Base-by-base conservation (phyloP, 2,329 filamentous ascomycete species). In the Lachnellula cervina region DNA sequence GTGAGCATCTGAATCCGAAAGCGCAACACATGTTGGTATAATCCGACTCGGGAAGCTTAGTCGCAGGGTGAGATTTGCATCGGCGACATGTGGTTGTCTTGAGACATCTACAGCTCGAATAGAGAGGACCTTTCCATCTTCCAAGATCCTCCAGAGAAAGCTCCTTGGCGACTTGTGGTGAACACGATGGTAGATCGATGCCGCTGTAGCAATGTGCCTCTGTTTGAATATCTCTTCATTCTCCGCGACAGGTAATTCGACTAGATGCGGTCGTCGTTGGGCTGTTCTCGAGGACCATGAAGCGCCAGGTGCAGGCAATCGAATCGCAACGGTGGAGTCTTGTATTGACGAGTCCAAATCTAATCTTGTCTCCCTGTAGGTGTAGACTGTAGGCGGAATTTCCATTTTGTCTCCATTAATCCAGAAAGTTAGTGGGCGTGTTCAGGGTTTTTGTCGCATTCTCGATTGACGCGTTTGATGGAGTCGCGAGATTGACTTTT, bases 111-210 rank as follows among this genome's bases (percentile, higher is more conserved):
- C 84, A 42, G 84, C 86, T 68, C 90, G 88, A 50, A 99, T 79
- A 73, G 94, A 93, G 64, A 99, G 78, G 59, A 90, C 78, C 63
- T 82, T 88, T 67, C 85, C 84, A 66, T 90, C 84, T 67, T 96
- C 88, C 58, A 97, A 75, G 40, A 97, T 80, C 64, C 93, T 84
- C 94, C 94, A 99, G 48, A 96, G 80, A 69, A 97, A 95, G 72
- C 84, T 90, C 68, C 89, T 86, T 40, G 94, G 94, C 61, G 87
- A 86, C 61, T 81, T 78, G 67, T 88, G 83, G 70, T 87, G 82
- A 70, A 82, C 82, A 54, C 94, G 85, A 72, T 96, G 91, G 75
- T 90, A 96, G 54, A 97, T 80, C 2, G 90, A 90, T 28, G 90
- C 87, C 34, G 91, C 83, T 2, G 79, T 86, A 25, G 93, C 90